Conservation (phyloP, 2,329 filamentous ascomycete species). For the Penicillium sp. region DNA sequence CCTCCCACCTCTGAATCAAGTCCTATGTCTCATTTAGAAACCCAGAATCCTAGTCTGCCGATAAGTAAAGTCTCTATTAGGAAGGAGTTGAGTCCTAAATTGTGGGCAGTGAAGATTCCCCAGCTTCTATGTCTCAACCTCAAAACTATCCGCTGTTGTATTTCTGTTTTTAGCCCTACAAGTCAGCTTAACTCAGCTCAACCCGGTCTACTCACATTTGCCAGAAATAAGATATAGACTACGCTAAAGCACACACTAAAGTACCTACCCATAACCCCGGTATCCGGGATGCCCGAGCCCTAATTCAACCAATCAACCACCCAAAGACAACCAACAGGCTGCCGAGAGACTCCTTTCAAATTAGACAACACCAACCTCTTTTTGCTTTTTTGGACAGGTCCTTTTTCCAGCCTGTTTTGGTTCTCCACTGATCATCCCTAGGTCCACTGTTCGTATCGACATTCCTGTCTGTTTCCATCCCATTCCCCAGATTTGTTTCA, state of each 20-base stretch:
- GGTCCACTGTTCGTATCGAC: not conserved
- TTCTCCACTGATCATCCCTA: conserved; percentile 1
- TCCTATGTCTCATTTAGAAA: not conserved
- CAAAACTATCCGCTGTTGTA: not conserved
- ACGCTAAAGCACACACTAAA: not conserved
- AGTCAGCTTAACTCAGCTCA: not conserved
- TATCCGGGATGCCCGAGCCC: conserved; percentile 1
- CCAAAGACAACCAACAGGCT: not conserved
- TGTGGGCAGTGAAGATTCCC: not conserved
- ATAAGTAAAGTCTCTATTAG: not conserved
- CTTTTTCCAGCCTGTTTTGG: not conserved
- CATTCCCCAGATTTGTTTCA: conserved; percentile 11
- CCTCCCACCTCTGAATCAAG: not conserved
- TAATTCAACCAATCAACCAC: conserved; percentile 4
- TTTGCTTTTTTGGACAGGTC: not conserved
- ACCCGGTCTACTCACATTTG: not conserved
- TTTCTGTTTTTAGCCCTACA: not conserved
- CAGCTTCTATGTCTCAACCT: not conserved
- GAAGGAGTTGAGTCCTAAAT: not conserved
- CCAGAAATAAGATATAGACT: not conserved
- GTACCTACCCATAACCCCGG: conserved; percentile 3
- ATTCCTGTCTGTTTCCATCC: not conserved
- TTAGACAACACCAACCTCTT: conserved; percentile 2
- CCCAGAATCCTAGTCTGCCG: not conserved
- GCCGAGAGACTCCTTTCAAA: conserved; percentile 4